Percentiles rank a stretch among this genome's conserved stretches.
These are phyloP conservation scores for Podaxis sp. DNA, from an alignment of 768 basidiomycete species.

Conservation along the genomic window DNA sequence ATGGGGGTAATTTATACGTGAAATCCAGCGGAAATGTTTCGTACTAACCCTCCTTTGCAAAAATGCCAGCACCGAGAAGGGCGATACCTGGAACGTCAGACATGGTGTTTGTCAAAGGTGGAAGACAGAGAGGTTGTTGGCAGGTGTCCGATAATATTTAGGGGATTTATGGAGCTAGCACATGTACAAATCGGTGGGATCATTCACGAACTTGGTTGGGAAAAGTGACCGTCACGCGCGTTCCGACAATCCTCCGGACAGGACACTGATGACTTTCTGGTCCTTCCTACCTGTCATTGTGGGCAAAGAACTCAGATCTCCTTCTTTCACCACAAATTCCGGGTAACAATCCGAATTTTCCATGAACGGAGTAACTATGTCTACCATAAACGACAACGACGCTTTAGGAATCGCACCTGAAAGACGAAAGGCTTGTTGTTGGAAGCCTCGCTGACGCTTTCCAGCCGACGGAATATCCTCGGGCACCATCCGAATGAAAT, in stretches of 20 bases:
- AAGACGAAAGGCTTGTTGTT: slow-evolving; percentile 20
- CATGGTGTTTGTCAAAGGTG: slow-evolving; percentile 26
- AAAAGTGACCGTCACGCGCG: slow-evolving; percentile 14
- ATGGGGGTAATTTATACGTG: not conserved
- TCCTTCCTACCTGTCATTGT: not conserved
- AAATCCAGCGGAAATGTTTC: not conserved
- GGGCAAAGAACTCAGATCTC: not conserved
- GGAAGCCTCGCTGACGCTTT: slow-evolving; percentile 18
- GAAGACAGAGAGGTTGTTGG: slow-evolving; percentile 4
- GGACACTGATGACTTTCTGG: not conserved
- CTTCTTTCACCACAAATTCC: slow-evolving; percentile 18
- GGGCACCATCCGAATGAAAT: slow-evolving; percentile 31
- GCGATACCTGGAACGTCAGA: slow-evolving; percentile 51
- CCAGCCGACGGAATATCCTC: slow-evolving; percentile 43
- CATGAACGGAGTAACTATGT: slow-evolving; percentile 28
- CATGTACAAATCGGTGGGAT: not conserved
- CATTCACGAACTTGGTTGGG: slow-evolving; percentile 3
- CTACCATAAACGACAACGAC: slow-evolving; percentile 18
- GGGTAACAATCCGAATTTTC: slow-evolving; percentile 17
- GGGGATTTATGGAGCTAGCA: slow-evolving; percentile 4
- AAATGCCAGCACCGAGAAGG: slow-evolving; percentile 78
- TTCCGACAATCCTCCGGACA: slow-evolving; percentile 24
- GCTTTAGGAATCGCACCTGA: slow-evolving; percentile 16
- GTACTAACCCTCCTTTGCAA: slow-evolving; percentile 65
- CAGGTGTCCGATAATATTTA: not conserved